Evolutionary conservation across 352 stramenopile genomes (phyloP), one percentile per base, ranked within the genome.

Genomic region (Phytophthora pini): DNA sequence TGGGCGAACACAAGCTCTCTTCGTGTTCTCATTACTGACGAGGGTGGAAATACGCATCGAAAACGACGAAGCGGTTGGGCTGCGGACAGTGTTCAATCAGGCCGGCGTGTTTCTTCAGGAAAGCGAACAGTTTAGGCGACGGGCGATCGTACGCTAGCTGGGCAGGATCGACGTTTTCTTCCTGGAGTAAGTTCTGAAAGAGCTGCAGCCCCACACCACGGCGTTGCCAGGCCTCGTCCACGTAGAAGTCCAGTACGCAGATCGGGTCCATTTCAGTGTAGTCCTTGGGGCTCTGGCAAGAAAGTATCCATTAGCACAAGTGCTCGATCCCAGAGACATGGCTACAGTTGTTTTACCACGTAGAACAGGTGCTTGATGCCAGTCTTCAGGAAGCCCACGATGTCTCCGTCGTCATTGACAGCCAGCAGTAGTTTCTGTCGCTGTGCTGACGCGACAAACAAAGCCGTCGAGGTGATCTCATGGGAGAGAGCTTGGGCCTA

Each of bases 21-120:
- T 50, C 27, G 13, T 26, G 56, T 49, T 49, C 7, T 47, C 27
- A 15, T 66, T 61, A 75, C 48, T 65, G 31, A 50, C 54, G 31
- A 46, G 60, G 27, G 44, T 70, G 39, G 40, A 95, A 93, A 62
- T 81, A 95, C 38, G 49, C 74, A 59, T 92, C 76, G 52, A 94
- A 96, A 15, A 97, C 40, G 24, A 96, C 86, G 67, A 96, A 97
- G 52, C 84, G 87, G 69, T 96, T 97, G 53, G 87, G 80, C 56
- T 97, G 89, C 29, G 69, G 71, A 52, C 80, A 74, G 58, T 84
- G 82, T 1, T 72, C 54, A 0, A 26, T 64, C 24, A 96, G 72
- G 0, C 46, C 66, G 20, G 73, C 77, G 61, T 96, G 81, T 67
- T 94, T 97, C 12, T 68, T 60, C 8, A 94, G 63, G 53, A 96